Percentiles rank a stretch among this genome's conserved stretches.
Conservation (phyloP, 106 monocot genomes). For the Acorus gramineus region DNA sequence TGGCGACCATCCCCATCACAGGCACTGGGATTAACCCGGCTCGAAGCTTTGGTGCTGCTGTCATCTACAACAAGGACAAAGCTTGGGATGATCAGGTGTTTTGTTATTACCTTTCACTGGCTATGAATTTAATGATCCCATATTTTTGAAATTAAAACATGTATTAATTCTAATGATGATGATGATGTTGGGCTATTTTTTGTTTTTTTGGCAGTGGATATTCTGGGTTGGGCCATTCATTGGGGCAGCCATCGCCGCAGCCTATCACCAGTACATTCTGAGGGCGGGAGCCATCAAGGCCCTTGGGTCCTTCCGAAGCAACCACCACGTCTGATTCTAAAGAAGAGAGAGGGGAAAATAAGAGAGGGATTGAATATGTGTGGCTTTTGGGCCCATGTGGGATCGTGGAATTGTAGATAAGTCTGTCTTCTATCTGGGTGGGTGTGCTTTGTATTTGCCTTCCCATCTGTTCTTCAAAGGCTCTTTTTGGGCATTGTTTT, state of each 20-base stretch:
- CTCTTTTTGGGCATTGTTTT: too few relatives aligned
- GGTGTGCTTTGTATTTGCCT: too few relatives aligned
- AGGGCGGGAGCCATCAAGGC: conserved; percentile 20
- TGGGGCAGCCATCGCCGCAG: conserved; percentile 9
- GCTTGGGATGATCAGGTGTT: conserved; percentile 27
- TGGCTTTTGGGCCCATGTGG: too few relatives aligned
- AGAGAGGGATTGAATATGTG: too few relatives aligned
- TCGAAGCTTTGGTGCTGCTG: conserved; percentile 23
- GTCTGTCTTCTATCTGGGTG: too few relatives aligned
- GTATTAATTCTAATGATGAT: background rate
- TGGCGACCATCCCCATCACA: too few relatives aligned
- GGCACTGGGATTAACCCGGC: background rate
- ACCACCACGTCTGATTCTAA: conserved; percentile 6
- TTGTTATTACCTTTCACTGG: conserved; percentile 1
- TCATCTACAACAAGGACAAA: conserved; percentile 28
- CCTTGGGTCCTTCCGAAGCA: conserved; percentile 21
- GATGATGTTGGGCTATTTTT: background rate
- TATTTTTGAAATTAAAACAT: too few relatives aligned
- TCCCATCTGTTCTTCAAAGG: too few relatives aligned
- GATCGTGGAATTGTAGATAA: too few relatives aligned
- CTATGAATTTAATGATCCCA: background rate
- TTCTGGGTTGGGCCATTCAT: conserved; percentile 17
- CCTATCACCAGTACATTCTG: conserved; percentile 17
- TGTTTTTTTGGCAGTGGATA: conserved; percentile 11
- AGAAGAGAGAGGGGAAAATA: too few relatives aligned